Percentiles rank a stretch among this genome's conserved stretches.
These are phyloP conservation scores for Tolypocladium nubicola DNA, from an alignment of 2,329 filamentous ascomycete genomes.

Conservation along the genomic window DNA sequence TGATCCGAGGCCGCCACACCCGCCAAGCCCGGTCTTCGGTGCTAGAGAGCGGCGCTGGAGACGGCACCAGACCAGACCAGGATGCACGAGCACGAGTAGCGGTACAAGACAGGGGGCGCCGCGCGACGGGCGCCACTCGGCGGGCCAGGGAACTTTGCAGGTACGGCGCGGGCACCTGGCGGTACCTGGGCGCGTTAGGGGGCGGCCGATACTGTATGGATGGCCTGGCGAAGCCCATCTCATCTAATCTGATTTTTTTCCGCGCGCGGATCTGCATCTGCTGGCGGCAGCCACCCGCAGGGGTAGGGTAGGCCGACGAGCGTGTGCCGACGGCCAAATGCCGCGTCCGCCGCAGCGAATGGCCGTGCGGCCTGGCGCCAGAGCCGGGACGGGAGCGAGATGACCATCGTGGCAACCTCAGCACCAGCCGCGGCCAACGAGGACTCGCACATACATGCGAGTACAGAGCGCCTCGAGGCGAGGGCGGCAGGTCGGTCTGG, in stretches of 20 bases:
- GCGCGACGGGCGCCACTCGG: not conserved
- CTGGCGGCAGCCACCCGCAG: not conserved
- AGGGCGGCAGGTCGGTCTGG: not conserved
- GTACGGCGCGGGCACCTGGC: not conserved
- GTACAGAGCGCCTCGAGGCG: not conserved
- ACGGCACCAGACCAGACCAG: too few species aligned
- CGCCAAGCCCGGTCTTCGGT: conserved; percentile 2
- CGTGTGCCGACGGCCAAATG: too few species aligned
- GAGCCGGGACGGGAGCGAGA: not conserved
- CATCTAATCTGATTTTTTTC: conserved; percentile 1
- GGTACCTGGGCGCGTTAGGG: not conserved
- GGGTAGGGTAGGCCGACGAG: not conserved
- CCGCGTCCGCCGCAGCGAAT: too few species aligned
- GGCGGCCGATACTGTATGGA: not conserved
- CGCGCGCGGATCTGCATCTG: not conserved
- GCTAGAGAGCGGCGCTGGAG: not conserved
- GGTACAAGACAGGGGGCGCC: conserved; percentile 1
- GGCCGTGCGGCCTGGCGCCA: not conserved
- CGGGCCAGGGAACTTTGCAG: not conserved
- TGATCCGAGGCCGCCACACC: conserved; percentile 18
- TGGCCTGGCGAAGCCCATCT: not conserved
- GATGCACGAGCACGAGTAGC: not conserved
- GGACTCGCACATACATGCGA: too few species aligned
- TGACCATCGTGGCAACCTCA: too few species aligned
- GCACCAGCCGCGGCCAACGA: too few species aligned